Evolutionary conservation across 2,329 filamentous ascomycete species (phyloP).

Genomic region (Microdochium paspali): DNA sequence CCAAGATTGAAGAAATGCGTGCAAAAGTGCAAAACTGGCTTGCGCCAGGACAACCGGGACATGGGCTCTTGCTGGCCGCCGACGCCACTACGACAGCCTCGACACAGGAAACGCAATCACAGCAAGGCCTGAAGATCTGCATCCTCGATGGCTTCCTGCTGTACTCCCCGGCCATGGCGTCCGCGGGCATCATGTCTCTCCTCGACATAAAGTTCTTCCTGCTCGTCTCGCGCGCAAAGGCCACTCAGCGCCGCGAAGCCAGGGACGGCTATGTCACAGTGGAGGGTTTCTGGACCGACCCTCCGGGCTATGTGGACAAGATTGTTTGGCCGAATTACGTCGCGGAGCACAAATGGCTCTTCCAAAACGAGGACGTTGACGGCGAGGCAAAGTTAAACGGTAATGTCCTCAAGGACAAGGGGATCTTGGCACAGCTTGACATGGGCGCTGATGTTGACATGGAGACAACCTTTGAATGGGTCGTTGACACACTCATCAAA

Average conservation of each 20-base stretch:
- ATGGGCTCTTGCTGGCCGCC: slow-evolving; percentile 17
- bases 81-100: not conserved
- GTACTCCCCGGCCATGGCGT: slow-evolving; percentile 49
- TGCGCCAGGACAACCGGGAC: slow-evolving; percentile 30
- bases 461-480: slow-evolving; percentile 56
- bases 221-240: slow-evolving; percentile 53
- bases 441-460: slow-evolving; percentile 45
- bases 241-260: slow-evolving; percentile 56
- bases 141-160: slow-evolving; percentile 86
- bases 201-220: slow-evolving; percentile 76
- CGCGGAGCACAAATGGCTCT: slow-evolving; percentile 71
- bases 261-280: slow-evolving; percentile 70
- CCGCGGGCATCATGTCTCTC: slow-evolving; percentile 39
- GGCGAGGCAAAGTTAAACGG: slow-evolving; percentile 34
- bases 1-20: slow-evolving; percentile 35
- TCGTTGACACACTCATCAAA: slow-evolving; percentile 50
- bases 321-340: slow-evolving; percentile 96
- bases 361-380: slow-evolving; percentile 59
- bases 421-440: slow-evolving; percentile 38
- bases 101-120: slow-evolving; percentile 15
- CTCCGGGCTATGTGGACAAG: slow-evolving; percentile 85
- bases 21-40: slow-evolving; percentile 38
- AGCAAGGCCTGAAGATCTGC: slow-evolving; percentile 40
- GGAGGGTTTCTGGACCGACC: slow-evolving; percentile 92
- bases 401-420: slow-evolving; percentile 30